These are phyloP conservation scores for Atkinsonella hypoxylon DNA, from an alignment of 2,329 filamentous ascomycete genomes.

Conservation along the genomic window DNA sequence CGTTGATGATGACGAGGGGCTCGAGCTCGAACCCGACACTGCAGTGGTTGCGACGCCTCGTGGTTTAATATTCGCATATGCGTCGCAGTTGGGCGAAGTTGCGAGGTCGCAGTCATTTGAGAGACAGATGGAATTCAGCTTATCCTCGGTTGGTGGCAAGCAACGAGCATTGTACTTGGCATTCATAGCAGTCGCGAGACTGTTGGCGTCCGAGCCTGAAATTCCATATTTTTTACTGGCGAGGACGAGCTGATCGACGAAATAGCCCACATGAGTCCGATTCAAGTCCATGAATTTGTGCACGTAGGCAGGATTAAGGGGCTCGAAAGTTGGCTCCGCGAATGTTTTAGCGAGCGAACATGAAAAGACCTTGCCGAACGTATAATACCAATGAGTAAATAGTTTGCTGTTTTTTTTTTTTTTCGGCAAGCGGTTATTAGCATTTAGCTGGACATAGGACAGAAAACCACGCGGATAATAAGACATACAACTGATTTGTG, in stretches of 20 bases:
- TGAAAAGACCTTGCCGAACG: constrained; percentile 17
- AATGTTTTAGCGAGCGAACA: constrained; percentile 13
- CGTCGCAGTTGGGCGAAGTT: constrained; percentile 15
- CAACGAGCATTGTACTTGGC: constrained; percentile 18
- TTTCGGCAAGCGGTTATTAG: not conserved
- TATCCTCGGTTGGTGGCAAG: constrained; percentile 11
- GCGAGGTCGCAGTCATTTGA: constrained; percentile 14
- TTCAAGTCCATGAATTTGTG: constrained; percentile 23
- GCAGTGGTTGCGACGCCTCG: constrained; percentile 8
- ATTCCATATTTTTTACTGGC: constrained; percentile 17
- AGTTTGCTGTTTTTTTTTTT: constrained; percentile 15
- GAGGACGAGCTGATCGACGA: constrained; percentile 18
- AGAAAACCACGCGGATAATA: not conserved
- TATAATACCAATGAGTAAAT: constrained; percentile 18
- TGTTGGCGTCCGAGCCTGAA: constrained; percentile 14
- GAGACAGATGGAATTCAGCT: constrained; percentile 18
- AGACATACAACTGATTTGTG: constrained; percentile 18
- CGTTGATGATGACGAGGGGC: not conserved
- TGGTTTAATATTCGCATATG: constrained; percentile 13
- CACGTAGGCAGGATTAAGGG: constrained; percentile 16
- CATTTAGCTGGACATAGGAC: not conserved
- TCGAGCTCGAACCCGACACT: not conserved
- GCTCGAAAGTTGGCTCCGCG: constrained; percentile 9
- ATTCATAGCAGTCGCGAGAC: constrained; percentile 14
- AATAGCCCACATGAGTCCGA: constrained; percentile 17